phyloP scores from a whole-genome alignment of 805 yeast species.

The Metschnikowia baotianmanensis region DNA sequence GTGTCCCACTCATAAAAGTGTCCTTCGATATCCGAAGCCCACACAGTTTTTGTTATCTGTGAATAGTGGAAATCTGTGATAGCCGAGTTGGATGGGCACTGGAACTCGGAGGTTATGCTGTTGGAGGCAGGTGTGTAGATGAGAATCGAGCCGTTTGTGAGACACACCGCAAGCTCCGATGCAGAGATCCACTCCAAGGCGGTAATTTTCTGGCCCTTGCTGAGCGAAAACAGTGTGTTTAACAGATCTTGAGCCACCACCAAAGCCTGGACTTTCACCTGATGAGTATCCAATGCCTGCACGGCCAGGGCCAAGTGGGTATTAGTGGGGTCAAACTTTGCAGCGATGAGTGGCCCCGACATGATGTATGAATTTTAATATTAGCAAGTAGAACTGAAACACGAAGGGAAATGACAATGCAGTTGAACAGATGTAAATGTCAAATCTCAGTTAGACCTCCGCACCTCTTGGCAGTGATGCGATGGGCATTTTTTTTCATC shows the following conservation, averaged over 20 bases:
- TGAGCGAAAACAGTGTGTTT: constrained; percentile 51
- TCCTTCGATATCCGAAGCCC: constrained; percentile 62
- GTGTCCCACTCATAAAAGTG: constrained; percentile 62
- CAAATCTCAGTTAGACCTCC: not conserved
- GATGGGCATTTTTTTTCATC: constrained; percentile 10
- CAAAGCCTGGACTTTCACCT: constrained; percentile 59
- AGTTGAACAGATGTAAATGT: not conserved
- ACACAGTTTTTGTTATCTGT: constrained; percentile 41
- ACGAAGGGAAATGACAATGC: not conserved
- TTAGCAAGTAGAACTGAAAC: not conserved
- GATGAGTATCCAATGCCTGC: constrained; percentile 69
- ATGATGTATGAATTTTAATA: constrained; percentile 1
- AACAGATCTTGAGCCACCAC: constrained; percentile 41
- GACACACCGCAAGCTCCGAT: constrained; percentile 53
- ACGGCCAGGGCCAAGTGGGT: constrained; percentile 61
- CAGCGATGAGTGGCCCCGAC: constrained; percentile 32
- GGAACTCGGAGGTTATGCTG: constrained; percentile 52
- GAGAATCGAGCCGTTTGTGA: constrained; percentile 61
- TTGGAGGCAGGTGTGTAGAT: constrained; percentile 67
- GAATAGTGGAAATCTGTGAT: constrained; percentile 51
- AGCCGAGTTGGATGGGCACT: constrained; percentile 43
- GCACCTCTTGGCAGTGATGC: constrained; percentile 7
- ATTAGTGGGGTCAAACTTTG: constrained; percentile 63
- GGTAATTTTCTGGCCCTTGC: constrained; percentile 49
- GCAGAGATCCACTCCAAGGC: constrained; percentile 55